phyloP scores from a whole-genome alignment of 129 eudicot genomes.

The Artemisia tridentata region DNA sequence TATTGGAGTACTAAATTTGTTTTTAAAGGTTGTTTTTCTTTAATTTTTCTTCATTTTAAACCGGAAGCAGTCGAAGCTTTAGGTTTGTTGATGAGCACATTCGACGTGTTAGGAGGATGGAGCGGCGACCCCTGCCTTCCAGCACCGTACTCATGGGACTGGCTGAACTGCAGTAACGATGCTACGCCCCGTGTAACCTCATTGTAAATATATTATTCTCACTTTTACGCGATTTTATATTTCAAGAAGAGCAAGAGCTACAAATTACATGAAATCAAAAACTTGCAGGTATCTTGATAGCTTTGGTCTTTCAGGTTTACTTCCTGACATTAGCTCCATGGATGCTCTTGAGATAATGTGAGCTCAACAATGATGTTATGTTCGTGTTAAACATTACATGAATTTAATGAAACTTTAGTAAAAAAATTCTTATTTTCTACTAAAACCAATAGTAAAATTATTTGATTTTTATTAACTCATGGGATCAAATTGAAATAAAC shows the following conservation, averaged over 20 bases:
- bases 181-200: slow-evolving; percentile 27
- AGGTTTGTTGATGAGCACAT: slow-evolving; percentile 2
- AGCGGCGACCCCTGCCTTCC: slow-evolving; percentile 34
- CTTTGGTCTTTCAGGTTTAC: slow-evolving; percentile 41
- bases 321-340: slow-evolving; percentile 66
- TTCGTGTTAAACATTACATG: not conserved
- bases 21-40: not conserved
- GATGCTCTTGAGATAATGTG: slow-evolving; percentile 50
- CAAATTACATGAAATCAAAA: not conserved
- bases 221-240: not conserved
- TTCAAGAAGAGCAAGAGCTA: not conserved
- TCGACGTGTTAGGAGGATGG: slow-evolving; percentile 22
- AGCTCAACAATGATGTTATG: not conserved
- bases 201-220: slow-evolving; percentile 16
- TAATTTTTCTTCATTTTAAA: not conserved
- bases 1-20: not conserved
- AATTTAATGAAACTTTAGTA: too few species aligned
- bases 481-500: too few species aligned
- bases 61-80: slow-evolving; percentile 10
- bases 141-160: slow-evolving; percentile 30
- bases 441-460: too few species aligned
- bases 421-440: too few species aligned
- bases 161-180: slow-evolving; percentile 32
- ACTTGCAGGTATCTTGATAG: slow-evolving; percentile 26
- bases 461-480: too few species aligned